Base-by-base conservation (phyloP, 345 rosid genomes). In the Erucastrum elatum region DNA sequence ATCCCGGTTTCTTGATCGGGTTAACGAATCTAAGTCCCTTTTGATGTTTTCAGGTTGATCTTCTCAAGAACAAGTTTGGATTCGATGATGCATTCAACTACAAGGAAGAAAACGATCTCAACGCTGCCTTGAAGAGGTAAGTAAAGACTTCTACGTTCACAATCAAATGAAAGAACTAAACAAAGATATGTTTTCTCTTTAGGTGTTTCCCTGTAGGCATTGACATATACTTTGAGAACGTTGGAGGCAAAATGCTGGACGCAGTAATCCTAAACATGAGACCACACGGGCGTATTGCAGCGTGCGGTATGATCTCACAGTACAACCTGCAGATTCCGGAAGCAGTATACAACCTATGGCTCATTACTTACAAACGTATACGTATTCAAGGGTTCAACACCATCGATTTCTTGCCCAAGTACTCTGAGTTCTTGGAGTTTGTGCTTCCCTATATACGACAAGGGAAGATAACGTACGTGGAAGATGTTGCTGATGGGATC, bases 21-120 rank as follows among this genome's bases (percentile, higher is more conserved):
- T 63, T 9, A 44, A 62, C 8, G 12, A 9, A 21, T 17, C 70
- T 10, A 35, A 16, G 27, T n/a, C 34, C 6, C 16, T 3, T 5
- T 51, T 39, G 46, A 31, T 75, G 5, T 39, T 1, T 62, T 6
- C 13, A 84, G 70, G 84, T 66, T 79, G 8, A 60, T 37, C 80
- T 64, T 17, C 64, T 90, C 59, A 88, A 81, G 85, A 84, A 82
- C 75, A 88, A 88, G 73, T 80, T 90, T 27, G 87, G 93, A 11
- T 89, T 86, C 68, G 87, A 89, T 16, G 88, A 85, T 27, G 93
- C 93, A 17, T 89, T 88, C 85, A 88, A 88, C 74, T 88, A 90
- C 39, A 88, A 85, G 70, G 87, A 88, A 59, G 90, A 84, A 62
- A 65, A 58, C 4, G 86, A 90, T 66, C 41, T 86, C 11, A 60